These are phyloP conservation scores for Lasiosphaeriaceae sp. DNA, from an alignment of 495 filamentous ascomycete species.

Conservation along the genomic window DNA sequence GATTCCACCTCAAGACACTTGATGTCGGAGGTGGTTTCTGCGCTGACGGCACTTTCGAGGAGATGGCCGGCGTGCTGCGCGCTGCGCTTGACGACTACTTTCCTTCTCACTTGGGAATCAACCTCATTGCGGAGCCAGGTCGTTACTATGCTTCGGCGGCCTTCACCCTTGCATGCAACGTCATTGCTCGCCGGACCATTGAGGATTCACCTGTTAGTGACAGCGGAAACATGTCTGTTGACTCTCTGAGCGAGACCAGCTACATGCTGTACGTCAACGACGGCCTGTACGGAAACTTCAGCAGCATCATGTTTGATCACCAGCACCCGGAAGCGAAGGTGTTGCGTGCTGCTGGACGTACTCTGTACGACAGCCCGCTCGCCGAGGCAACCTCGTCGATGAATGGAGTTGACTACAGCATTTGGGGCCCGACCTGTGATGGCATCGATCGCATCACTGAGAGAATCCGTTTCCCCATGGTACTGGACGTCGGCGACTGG, in stretches of 20 bases:
- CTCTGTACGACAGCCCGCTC: slow-evolving; percentile 43
- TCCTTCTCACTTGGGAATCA: slow-evolving; percentile 63
- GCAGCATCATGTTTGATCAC: slow-evolving; percentile 98
- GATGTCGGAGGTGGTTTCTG: slow-evolving; percentile 95
- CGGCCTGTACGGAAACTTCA: slow-evolving; percentile 96
- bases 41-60: slow-evolving; percentile 75
- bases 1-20: slow-evolving; percentile 77
- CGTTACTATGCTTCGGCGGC: slow-evolving; percentile 92
- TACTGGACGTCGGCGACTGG: slow-evolving; percentile 91
- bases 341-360: slow-evolving; percentile 56
- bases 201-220: slow-evolving; percentile 30
- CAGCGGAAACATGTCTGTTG: slow-evolving; percentile 36
- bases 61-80: slow-evolving; percentile 77
- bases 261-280: slow-evolving; percentile 99
- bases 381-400: slow-evolving; percentile 31
- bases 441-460: slow-evolving; percentile 89
- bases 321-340: slow-evolving; percentile 85
- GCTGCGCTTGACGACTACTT: slow-evolving; percentile 82
- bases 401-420: slow-evolving; percentile 66
- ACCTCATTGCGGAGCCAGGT: slow-evolving; percentile 92
- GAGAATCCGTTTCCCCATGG: slow-evolving; percentile 65
- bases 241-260: slow-evolving; percentile 52
- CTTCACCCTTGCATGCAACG: slow-evolving; percentile 86
- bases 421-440: slow-evolving; percentile 98
- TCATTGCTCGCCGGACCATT: slow-evolving; percentile 93